Conservation (phyloP, 495 filamentous ascomycete genomes). For the Xylaria castorea region DNA sequence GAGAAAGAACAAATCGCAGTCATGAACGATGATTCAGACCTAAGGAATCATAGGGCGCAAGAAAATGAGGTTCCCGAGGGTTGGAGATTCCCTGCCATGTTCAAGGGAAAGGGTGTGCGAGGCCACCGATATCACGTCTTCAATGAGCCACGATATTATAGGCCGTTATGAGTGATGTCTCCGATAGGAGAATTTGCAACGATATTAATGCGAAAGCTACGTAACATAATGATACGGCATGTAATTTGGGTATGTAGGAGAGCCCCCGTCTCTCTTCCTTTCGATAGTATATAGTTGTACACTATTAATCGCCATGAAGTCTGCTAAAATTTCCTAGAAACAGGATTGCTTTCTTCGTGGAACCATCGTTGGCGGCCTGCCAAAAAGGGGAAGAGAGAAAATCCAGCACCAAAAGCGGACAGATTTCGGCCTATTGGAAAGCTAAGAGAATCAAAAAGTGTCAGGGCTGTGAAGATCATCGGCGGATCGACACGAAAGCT, state of each 20-base stretch:
- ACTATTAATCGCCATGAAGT: neutral
- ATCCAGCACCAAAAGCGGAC: neutral
- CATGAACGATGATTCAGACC: constrained; percentile 32
- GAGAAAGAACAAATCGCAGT: constrained; percentile 57
- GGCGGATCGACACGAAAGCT: constrained; percentile 13
- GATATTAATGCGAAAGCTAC: constrained; percentile 31
- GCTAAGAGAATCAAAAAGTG: neutral
- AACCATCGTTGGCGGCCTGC: neutral
- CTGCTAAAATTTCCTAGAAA: neutral
- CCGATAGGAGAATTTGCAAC: constrained; percentile 26
- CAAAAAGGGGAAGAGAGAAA: neutral
- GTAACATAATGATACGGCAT: constrained; percentile 21
- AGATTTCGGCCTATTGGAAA: neutral
- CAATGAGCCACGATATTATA: constrained; percentile 82
- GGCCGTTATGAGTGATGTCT: constrained; percentile 31
- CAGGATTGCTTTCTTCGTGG: neutral
- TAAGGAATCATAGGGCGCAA: constrained; percentile 53
- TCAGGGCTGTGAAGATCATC: neutral
- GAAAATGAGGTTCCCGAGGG: constrained; percentile 75
- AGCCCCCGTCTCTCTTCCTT: constrained; percentile 6
- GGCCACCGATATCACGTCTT: constrained; percentile 97
- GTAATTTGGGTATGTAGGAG: constrained; percentile 24
- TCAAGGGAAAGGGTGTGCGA: constrained; percentile 84
- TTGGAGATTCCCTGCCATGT: constrained; percentile 84
- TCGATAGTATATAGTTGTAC: constrained; percentile 14